Conservation (phyloP, 495 filamentous ascomycete species). For the Talaromyces wortmannii region DNA sequence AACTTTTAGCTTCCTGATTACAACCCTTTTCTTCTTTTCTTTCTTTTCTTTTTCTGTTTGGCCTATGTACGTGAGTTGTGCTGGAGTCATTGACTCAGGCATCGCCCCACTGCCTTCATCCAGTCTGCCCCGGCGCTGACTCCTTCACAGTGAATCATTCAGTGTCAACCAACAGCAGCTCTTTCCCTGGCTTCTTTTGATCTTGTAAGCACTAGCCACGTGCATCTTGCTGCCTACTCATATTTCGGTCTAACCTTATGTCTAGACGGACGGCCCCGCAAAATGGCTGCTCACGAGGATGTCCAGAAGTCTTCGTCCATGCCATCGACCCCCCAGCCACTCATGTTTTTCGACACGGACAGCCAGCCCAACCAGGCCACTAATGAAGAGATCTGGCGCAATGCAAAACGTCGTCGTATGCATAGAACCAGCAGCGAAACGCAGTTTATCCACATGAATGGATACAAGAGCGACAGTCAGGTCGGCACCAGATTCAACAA, state of each 20-base stretch:
- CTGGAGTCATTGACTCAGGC: background rate
- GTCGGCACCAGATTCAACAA: constrained; percentile 4
- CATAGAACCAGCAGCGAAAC: constrained; percentile 5
- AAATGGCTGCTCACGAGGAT: constrained; percentile 5
- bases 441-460: constrained; percentile 7
- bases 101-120: too few species aligned
- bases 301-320: constrained; percentile 5
- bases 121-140: background rate
- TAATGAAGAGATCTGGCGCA: constrained; percentile 3
- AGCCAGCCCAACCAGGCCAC: background rate
- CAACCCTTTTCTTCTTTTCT: too few species aligned
- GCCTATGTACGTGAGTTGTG: too few species aligned
- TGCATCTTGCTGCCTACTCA: background rate
- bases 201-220: background rate
- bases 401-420: constrained; percentile 18
- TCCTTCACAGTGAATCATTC: background rate
- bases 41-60: too few species aligned
- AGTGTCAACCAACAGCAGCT: background rate
- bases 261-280: background rate
- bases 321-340: constrained; percentile 4
- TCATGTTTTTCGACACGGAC: constrained; percentile 2
- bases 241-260: background rate
- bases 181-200: too few species aligned
- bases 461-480: constrained; percentile 6
- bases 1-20: background rate